Evolutionary conservation across 1,284 basidiomycete species (phyloP).

Genomic region (Fomitopsis palustris): DNA sequence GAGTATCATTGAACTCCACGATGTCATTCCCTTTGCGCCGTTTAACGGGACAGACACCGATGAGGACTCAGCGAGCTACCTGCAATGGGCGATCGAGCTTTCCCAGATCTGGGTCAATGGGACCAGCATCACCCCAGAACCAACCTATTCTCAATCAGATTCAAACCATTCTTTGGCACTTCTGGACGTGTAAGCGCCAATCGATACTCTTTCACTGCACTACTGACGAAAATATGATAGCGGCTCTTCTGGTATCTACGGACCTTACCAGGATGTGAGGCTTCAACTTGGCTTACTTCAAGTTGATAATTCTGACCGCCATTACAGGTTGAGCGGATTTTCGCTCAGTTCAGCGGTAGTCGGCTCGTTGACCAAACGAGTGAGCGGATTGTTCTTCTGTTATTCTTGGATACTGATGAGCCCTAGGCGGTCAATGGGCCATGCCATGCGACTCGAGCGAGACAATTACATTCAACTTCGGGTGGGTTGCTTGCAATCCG

Average conservation of each 20-base stretch:
- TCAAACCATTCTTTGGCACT: conserved; percentile 65
- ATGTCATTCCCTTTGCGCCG: conserved; percentile 70
- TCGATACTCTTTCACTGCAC: conserved; percentile 2
- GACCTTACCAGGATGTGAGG: conserved; percentile 75
- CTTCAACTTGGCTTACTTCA: conserved; percentile 3
- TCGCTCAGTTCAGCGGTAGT: conserved; percentile 56
- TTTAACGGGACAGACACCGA: conserved; percentile 43
- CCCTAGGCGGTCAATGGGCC: conserved; percentile 71
- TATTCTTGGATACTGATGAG: too few species aligned
- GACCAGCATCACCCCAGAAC: conserved; percentile 49
- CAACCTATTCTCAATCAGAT: conserved; percentile 63
- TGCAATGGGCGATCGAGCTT: conserved; percentile 78
- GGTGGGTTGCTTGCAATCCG: conserved; percentile 37
- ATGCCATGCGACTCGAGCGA: conserved; percentile 72
- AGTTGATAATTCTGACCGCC: not conserved
- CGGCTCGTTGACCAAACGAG: conserved; percentile 60
- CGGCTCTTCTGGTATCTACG: conserved; percentile 76
- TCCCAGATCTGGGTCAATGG: conserved; percentile 62
- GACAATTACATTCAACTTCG: conserved; percentile 73
- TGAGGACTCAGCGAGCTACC: conserved; percentile 64
- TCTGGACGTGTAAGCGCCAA: conserved; percentile 66
- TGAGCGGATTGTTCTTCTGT: conserved; percentile 15
- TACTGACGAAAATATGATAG: conserved; percentile 33
- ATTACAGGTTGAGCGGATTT: conserved; percentile 72
- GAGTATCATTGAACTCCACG: conserved; percentile 64